phyloP scores from a whole-genome alignment of 352 stramenopile species.

The Globisporangium okanoganense region DNA sequence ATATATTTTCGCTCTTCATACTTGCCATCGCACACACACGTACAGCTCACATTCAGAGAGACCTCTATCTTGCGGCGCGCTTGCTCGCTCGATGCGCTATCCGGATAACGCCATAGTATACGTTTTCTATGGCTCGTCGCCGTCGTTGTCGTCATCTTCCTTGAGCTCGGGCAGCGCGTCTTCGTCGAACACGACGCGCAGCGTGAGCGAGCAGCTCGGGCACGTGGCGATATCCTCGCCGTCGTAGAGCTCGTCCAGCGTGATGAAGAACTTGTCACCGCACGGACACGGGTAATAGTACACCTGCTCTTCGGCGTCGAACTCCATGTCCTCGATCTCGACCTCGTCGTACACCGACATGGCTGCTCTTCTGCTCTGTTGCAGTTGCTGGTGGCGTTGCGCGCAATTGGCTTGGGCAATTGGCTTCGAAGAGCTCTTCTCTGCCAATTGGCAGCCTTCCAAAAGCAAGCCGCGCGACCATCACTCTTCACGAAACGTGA shows the following conservation, averaged over 20 bases:
- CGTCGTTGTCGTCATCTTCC: conserved; percentile 47
- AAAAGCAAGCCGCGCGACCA: not conserved
- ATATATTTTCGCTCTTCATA: conserved; percentile 6
- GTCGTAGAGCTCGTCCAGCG: conserved; percentile 86
- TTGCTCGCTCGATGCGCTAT: too few relatives aligned
- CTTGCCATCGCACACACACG: not conserved
- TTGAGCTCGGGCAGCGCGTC: conserved; percentile 73
- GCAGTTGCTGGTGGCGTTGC: not conserved
- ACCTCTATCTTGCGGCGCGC: conserved; percentile 1
- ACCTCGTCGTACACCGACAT: conserved; percentile 98
- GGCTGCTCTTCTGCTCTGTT: conserved; percentile 1
- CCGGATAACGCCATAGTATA: too few relatives aligned
- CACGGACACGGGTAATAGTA: conserved; percentile 99
- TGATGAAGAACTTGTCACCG: conserved; percentile 92
- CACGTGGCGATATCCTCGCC: conserved; percentile 97
- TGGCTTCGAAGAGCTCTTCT: not conserved
- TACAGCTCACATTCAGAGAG: conserved; percentile 5
- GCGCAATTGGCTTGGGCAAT: not conserved
- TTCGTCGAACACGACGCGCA: conserved; percentile 96
- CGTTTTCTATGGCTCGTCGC: conserved; percentile 9
- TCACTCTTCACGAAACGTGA: not conserved
- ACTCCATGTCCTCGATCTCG: conserved; percentile 98
- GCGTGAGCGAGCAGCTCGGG: conserved; percentile 94
- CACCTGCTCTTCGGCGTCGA: conserved; percentile 88
- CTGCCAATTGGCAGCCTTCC: not conserved